Evolutionary conservation across 2,329 filamentous ascomycete species (phyloP), one percentile per base, ranked within the genome.

Genomic region (Epichloe elymi): DNA sequence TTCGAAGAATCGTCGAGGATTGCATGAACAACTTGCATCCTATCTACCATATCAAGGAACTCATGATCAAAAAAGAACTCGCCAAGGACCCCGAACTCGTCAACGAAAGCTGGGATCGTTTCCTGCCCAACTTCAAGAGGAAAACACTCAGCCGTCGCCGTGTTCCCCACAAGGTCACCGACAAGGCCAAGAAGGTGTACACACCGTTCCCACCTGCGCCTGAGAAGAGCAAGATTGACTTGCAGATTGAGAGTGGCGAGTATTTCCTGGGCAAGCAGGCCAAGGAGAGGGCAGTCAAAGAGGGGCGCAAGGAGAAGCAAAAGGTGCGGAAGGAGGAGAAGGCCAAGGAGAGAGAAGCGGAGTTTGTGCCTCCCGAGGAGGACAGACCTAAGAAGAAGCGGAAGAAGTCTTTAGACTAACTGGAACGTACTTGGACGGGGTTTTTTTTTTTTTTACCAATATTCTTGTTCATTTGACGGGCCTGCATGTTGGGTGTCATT

Each of bases 211-310:
- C 93, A 46, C 93, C 93, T 6, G 80, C 89, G 42, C 89, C 90
- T 58, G 91, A 98, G 76, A 95, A 95, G 86, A 96, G 90, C 80
- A 98, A 97, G 80, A 80, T 98, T 60, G 93, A 98, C 70, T 71
- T 89, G 69, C 91, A 98, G 77, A 95, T 98, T 73, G 93, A 98
- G 75, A 90, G 82, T 60, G 91, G 93, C 70, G 91, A 97, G 72
- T 98, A 95, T 72, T 97, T 97, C 69, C 70, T 98, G 64, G 83
- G 84, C 63, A 95, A 95, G 74, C 82, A 90, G 63, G 90, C 88
- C 54, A 95, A 95, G 76, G 88, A 95, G 62, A 78, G 90, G 54
- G 85, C 83, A 50, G 82, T 76, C 45, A 83, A 86, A 68, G 85
- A 91, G 64, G 86, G 88, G 62, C 76, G 88, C 57, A 78, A 88